Evolutionary conservation across 2,329 filamentous ascomycete species (phyloP), one percentile per base, ranked within the genome.

Genomic region (Pseudonectria buxi): DNA sequence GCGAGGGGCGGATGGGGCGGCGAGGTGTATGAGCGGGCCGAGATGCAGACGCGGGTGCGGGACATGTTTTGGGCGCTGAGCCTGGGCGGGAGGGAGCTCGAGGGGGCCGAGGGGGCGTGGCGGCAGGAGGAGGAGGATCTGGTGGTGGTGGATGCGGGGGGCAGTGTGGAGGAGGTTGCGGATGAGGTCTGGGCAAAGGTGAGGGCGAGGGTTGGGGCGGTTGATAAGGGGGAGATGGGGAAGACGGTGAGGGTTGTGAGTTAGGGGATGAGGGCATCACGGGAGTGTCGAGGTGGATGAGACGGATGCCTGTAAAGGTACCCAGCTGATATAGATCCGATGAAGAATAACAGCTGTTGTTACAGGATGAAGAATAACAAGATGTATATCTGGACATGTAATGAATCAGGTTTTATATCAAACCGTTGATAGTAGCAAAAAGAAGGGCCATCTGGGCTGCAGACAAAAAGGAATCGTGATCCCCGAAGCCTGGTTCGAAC

Each of bases 11-110:
- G 87, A 0, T 98, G 82, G 68, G 92, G 92, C 2, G 75, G 72
- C 13, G 92, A 98, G 68, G 72, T 86, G 44, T 98, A 96, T 55
- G 92, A 98, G 65, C 83, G 78, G 56, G 75, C 74, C 40, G 78
- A 81, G 53, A 85, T 95, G 77, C 92, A 98, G 65, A 68, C 72
- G 41, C 74, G 78, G 9, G 92, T 96, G 11, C 68, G 86, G 14
- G 74, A 80, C 43, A 58, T 94, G 32, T 95, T 94, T 58, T 72
- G 70, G 64, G 69, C 64, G 0, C 50, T 81, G 40, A 67, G 65
- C 43, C 61, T 65, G 61, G 69, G 69, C 2, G 62, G 65, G n/a
- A 15, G 14, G 11, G 7, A 36, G 43, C 45, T 43, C 6, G 48
- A 47, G 4, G 28, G 51, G 9, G 51, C 47, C 13, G 50, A 45